Base-by-base conservation (phyloP, 2,329 filamentous ascomycete species). In the Tolypocladium amazonense region DNA sequence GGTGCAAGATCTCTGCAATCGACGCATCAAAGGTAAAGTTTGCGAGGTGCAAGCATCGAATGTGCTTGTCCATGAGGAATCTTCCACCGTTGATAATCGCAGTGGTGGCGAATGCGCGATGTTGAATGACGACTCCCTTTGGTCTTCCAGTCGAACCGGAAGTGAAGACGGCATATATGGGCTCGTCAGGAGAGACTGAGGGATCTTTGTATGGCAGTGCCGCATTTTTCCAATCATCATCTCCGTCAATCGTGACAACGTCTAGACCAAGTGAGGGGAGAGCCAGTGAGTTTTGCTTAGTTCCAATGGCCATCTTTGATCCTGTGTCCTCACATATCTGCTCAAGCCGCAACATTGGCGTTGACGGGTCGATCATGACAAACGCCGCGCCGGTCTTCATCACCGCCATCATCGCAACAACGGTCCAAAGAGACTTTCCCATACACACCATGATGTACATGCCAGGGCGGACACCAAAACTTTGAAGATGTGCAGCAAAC, bases 101-200 rank as follows among this genome's bases (percentile, higher is more conserved):
- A 23, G 57, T 45, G 3, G 61, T 60, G 30, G 35, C 47, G 50
- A 62, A 47, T 3, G 57, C 27, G 25, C 57, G 54, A 27, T 62
- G 61, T 39, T 59, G 47, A 30, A 62, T 53, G 12, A 61, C 33
- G 12, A 65, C 57, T 3, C 62, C 78, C 68, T 81, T 82, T 2
- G 80, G 80, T 27, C 69, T 70, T 7, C 80, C 80, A 0, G 80
- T 81, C 27, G 76, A 80, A 20, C 80, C 80, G 6, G 78, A 81
- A 23, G 80, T 82, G 63, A 81, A 82, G 67, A 81, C 76, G 63
- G 80, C 76, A 37, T 67, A 70, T 18, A 62, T 39, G 4, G 33
- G 38, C 7, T 25, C 52, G 55, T 41, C 60, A n/a, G 39, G 61
- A 4, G 57, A 59, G 4, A 59, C 39, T 27, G 30, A 7, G 18